phyloP scores from a whole-genome alignment of 176 grass and related monocot genomes.

The Oryza punctata region DNA sequence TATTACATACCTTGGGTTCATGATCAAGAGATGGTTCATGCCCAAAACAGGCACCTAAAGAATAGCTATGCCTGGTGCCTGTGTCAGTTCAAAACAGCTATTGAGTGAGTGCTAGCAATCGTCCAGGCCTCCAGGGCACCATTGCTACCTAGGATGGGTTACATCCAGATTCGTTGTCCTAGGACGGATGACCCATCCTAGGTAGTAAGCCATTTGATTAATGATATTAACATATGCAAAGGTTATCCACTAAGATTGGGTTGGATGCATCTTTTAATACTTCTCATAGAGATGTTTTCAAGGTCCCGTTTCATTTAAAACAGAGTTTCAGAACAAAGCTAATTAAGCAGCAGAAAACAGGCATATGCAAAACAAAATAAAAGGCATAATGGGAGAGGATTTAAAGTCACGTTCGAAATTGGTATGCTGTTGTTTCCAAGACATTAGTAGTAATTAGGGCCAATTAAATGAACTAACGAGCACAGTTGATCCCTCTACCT shows the following conservation, averaged over 20 bases:
- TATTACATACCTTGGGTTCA: not conserved
- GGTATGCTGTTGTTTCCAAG: not conserved
- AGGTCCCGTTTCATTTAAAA: not conserved
- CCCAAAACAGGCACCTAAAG: not conserved
- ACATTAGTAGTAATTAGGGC: not conserved
- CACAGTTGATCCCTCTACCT: conserved; percentile 1
- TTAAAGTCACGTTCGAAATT: not conserved
- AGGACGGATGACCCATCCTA: too few relatives aligned
- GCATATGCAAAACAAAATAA: not conserved
- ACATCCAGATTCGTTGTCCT: too few relatives aligned
- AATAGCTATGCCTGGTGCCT: too few relatives aligned
- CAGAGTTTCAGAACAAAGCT: not conserved
- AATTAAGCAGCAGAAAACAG: not conserved
- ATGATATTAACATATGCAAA: not conserved
- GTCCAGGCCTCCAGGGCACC: too few relatives aligned
- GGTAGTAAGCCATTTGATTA: not conserved
- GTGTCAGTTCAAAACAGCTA: conserved; percentile 44
- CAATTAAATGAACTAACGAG: not conserved
- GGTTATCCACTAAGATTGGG: not conserved
- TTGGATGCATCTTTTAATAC: not conserved
- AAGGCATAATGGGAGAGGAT: not conserved
- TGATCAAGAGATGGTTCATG: not conserved
- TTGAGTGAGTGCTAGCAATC: conserved; percentile 29
- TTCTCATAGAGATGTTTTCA: not conserved
- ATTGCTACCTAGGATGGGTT: too few relatives aligned